A percentile compares a stretch with the other conserved stretches of the same genome.
Conservation (phyloP, 495 filamentous ascomycete genomes). For the Penicillium turbatum region DNA sequence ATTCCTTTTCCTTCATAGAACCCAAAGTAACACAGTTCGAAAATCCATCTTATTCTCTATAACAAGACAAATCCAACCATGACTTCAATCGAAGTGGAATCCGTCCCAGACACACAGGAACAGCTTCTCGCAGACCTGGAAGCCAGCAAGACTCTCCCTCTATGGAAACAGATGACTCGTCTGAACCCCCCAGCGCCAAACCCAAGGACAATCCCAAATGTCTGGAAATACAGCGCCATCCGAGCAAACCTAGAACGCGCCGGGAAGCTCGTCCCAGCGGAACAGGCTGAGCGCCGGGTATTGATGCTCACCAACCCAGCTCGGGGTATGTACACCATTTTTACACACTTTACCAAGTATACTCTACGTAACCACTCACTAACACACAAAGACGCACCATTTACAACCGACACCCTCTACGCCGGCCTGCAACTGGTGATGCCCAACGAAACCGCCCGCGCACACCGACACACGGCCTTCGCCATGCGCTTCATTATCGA, state of each 20-base stretch:
- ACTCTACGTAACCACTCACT: not conserved
- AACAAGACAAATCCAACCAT: not conserved
- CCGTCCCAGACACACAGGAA: conserved; percentile 22
- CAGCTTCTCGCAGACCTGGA: conserved; percentile 22
- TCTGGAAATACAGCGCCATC: conserved; percentile 42
- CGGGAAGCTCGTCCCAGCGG: conserved; percentile 37
- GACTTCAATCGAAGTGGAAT: not conserved
- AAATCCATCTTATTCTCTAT: not conserved
- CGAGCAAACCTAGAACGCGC: conserved; percentile 38
- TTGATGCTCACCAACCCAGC: conserved; percentile 48
- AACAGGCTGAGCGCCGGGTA: conserved; percentile 45
- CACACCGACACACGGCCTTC: conserved; percentile 48
- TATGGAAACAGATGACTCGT: conserved; percentile 44
- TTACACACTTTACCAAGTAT: too few relatives aligned
- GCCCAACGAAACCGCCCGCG: conserved; percentile 46
- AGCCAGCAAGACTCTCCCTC: conserved; percentile 27
- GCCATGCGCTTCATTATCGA: conserved; percentile 51
- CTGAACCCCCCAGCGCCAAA: conserved; percentile 43
- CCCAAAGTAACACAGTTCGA: not conserved
- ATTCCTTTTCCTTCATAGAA: not conserved
- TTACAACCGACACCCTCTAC: conserved; percentile 51
- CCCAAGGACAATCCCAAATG: conserved; percentile 32
- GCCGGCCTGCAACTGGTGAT: conserved; percentile 48
- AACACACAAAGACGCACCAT: conserved; percentile 34
- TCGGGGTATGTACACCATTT: conserved; percentile 31